These are phyloP conservation scores for Euphorbia corollata DNA, from an alignment of 441 rosid genomes.

Conservation along the genomic window DNA sequence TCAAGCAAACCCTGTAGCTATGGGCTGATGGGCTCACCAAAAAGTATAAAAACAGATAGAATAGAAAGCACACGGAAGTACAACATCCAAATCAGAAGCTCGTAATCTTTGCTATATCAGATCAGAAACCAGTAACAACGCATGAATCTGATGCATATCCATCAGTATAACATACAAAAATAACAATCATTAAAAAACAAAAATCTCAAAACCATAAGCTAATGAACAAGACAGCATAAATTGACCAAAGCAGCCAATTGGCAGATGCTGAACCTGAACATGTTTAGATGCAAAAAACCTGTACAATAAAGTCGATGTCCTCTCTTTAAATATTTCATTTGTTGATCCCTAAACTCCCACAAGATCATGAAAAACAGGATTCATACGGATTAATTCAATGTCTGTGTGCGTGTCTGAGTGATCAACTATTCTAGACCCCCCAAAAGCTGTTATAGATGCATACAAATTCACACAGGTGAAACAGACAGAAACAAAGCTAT, in stretches of 20 bases:
- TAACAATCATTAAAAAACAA: conserved; percentile 16
- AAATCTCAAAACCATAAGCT: neutral
- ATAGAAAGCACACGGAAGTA: neutral
- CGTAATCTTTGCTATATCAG: neutral
- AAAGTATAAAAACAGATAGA: neutral
- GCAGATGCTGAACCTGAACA: conserved; percentile 7
- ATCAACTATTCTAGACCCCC: neutral
- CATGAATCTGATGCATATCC: conserved; percentile 11
- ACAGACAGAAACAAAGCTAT: neutral
- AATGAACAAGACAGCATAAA: neutral
- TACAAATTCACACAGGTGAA: neutral
- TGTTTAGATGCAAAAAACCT: conserved; percentile 12
- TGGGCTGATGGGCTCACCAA: neutral
- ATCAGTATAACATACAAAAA: conserved; percentile 5
- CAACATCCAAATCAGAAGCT: neutral
- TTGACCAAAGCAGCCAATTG: neutral
- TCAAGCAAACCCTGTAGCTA: neutral
- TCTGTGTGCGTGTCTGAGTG: no score
- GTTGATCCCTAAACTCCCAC: conserved; percentile 3
- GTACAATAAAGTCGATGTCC: neutral
- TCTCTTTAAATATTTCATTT: conserved; percentile 6
- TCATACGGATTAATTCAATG: neutral
- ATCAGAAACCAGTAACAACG: conserved; percentile 6
- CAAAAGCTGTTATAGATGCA: neutral
- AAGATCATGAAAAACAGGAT: neutral